Conservation (phyloP, 352 stramenopile species). For the Phytophthora vignae region DNA sequence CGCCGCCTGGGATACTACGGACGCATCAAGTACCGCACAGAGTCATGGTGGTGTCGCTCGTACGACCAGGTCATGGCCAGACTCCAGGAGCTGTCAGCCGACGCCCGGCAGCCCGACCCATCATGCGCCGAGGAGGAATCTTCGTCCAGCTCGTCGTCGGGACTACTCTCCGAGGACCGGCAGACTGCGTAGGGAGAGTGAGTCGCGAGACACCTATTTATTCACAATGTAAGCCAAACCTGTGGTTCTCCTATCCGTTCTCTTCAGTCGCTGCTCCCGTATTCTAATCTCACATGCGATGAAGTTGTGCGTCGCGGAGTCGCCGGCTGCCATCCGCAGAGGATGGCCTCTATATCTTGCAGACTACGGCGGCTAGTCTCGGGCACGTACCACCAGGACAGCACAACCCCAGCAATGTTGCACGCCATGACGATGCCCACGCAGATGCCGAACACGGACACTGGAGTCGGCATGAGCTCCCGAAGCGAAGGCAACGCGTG, state of each 20-base stretch:
- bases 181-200: constrained; percentile 22
- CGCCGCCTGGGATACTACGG: constrained; percentile 59
- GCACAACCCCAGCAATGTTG: constrained; percentile 52
- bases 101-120: constrained; percentile 17
- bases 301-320: constrained; percentile 63
- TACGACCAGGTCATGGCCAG: constrained; percentile 71
- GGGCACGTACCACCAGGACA: constrained; percentile 75
- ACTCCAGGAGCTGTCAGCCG: constrained; percentile 31
- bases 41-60: constrained; percentile 87
- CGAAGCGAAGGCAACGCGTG: constrained; percentile 52
- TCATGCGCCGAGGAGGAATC: constrained; percentile 18
- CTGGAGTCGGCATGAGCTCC: constrained; percentile 39
- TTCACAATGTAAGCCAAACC: constrained; percentile 32
- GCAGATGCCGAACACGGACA: constrained; percentile 54
- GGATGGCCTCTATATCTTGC: constrained; percentile 83
- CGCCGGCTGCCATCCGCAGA: constrained; percentile 76
- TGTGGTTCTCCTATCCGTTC: constrained; percentile 8
- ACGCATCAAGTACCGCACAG: constrained; percentile 81
- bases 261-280: constrained; percentile 37
- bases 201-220: constrained; percentile 30
- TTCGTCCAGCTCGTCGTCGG: constrained; percentile 23
- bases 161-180: constrained; percentile 15
- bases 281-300: constrained; percentile 59
- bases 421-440: constrained; percentile 53
- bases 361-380: constrained; percentile 82